phyloP scores from a whole-genome alignment of 75 land plant genomes.

The Selaginella tamariscina region DNA sequence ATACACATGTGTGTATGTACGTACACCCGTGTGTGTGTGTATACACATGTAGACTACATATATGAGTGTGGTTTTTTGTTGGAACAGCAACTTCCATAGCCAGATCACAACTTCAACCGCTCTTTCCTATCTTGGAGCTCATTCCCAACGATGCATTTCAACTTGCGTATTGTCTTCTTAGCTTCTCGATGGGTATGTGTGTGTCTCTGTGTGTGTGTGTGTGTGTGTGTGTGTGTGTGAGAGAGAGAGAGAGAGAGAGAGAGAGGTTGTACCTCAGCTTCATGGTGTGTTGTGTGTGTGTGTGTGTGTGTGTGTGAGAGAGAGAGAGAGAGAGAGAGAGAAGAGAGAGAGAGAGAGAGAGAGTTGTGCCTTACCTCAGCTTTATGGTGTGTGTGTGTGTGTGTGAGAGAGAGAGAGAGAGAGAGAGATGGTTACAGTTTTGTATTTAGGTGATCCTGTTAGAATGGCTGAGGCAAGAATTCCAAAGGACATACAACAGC shows the following conservation, averaged over 20 bases:
- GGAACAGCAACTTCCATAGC: constrained; percentile 64
- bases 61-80: neutral
- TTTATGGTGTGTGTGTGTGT: too few relatives aligned
- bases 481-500: constrained; percentile 29
- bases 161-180: constrained; percentile 62
- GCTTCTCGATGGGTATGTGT: constrained; percentile 68
- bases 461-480: constrained; percentile 72
- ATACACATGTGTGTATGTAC: neutral
- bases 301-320: too few relatives aligned
- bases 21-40: neutral
- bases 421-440: too few relatives aligned
- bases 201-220: too few relatives aligned
- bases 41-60: neutral
- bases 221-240: too few relatives aligned
- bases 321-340: too few relatives aligned
- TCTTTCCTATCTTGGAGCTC: constrained; percentile 55
- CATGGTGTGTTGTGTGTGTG: too few relatives aligned
- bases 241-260: too few relatives aligned
- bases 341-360: too few relatives aligned
- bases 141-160: constrained; percentile 48
- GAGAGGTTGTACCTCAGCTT: too few relatives aligned
- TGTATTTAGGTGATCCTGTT: constrained; percentile 72
- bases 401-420: too few relatives aligned
- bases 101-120: constrained; percentile 66
- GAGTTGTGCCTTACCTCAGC: too few relatives aligned